A percentile compares a stretch with the other conserved stretches of the same genome.
Evolutionary conservation across 2,329 filamentous ascomycete species (phyloP).

Genomic region (Trichoderma atroviride): DNA sequence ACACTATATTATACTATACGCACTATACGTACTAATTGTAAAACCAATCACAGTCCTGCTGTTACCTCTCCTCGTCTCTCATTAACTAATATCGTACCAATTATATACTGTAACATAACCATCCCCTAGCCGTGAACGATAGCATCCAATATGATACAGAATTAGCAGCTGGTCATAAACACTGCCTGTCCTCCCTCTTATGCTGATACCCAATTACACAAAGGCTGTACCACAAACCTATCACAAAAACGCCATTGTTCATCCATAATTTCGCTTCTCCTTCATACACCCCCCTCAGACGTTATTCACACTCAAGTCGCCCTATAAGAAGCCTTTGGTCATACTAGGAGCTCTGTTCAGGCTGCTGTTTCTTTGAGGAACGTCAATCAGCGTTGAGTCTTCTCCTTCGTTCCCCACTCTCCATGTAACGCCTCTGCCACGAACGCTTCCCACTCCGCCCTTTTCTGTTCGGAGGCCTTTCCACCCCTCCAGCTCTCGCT

Average conservation of each 20-base stretch:
- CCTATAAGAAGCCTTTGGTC: constrained; percentile 76
- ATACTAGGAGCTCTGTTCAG: constrained; percentile 66
- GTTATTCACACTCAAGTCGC: background rate
- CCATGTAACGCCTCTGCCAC: constrained; percentile 41
- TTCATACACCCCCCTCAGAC: background rate
- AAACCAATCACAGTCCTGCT: background rate
- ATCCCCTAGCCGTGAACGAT: constrained; percentile 25
- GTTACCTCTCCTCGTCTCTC: constrained; percentile 6
- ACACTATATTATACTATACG: background rate
- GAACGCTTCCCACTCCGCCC: constrained; percentile 45
- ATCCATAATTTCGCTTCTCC: constrained; percentile 9
- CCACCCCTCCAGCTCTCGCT: constrained; percentile 84
- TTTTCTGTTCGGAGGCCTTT: constrained; percentile 75
- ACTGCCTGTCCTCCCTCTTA: background rate
- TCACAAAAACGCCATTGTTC: constrained; percentile 22
- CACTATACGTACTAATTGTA: background rate
- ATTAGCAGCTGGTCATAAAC: constrained; percentile 1
- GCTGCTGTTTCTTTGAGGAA: constrained; percentile 68
- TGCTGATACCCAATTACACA: constrained; percentile 21
- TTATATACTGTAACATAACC: constrained; percentile 27
- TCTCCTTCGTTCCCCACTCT: constrained; percentile 45
- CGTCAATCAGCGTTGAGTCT: constrained; percentile 49
- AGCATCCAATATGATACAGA: constrained; percentile 24
- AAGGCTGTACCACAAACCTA: constrained; percentile 13
- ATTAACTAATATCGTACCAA: constrained; percentile 27